A percentile compares a stretch with the other conserved stretches of the same genome.
phyloP scores from a whole-genome alignment of 2,329 filamentous ascomycete species.

The Teratosphaeria viscida region DNA sequence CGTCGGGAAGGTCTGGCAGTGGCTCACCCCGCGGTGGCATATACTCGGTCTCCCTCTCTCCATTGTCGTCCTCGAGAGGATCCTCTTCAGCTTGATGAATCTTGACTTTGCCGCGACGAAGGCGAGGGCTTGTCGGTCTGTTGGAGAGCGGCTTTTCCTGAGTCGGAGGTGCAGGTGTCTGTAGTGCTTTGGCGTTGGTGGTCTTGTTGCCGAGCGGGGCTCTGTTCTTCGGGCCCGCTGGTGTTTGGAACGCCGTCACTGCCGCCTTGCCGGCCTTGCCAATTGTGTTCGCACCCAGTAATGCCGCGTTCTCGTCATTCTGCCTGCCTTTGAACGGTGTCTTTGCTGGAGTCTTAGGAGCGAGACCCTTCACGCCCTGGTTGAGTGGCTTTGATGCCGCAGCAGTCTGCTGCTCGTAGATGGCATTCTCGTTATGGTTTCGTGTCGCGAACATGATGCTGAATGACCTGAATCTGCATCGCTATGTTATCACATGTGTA shows the following conservation, averaged over 20 bases:
- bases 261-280: constrained; percentile 43
- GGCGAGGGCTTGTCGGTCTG: constrained; percentile 50
- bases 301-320: constrained; percentile 76
- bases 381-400: constrained; percentile 62
- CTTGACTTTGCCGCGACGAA: constrained; percentile 45
- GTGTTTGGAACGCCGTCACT: constrained; percentile 64
- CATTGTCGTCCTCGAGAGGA: constrained; percentile 24
- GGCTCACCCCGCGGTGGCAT: constrained; percentile 62
- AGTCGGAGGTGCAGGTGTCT: constrained; percentile 45
- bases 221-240: constrained; percentile 67
- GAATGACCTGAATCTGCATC: neutral
- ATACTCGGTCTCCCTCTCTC: constrained; percentile 75
- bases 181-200: constrained; percentile 80
- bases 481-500: constrained; percentile 7
- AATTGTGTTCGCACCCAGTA: constrained; percentile 49
- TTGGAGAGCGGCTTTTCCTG: constrained; percentile 33
- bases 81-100: constrained; percentile 48
- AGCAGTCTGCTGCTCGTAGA: constrained; percentile 61
- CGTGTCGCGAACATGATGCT: constrained; percentile 60
- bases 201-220: constrained; percentile 89
- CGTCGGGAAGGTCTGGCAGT: constrained; percentile 24
- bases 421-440: constrained; percentile 79
- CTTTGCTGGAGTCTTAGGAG: constrained; percentile 77
- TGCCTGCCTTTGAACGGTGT: constrained; percentile 60
- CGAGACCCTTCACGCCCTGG: constrained; percentile 50